Base-by-base conservation (phyloP, 2,329 filamentous ascomycete species). In the Fusarium agapanthi region DNA sequence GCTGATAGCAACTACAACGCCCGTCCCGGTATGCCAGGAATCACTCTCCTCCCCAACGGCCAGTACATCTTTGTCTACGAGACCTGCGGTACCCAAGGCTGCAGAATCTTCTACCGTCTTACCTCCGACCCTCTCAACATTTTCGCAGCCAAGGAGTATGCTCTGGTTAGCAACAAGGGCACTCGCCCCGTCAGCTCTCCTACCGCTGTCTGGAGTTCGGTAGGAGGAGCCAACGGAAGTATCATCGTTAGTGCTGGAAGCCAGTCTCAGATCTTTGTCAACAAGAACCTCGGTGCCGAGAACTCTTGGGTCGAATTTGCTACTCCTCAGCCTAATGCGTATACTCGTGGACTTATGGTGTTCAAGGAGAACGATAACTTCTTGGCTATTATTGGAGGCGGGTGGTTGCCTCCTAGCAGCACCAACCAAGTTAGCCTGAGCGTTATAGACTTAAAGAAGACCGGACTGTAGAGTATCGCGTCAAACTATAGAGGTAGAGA, bases 21-120 rank as follows among this genome's bases (percentile, higher is more conserved):
- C 65, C 88, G 91, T 3, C 91, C 91, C 0, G 91, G 91, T 53
- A 93, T 93, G 91, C 87, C 91, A 1, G 88, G 87, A 3, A 83
- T 93, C 11, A 83, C 86, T 4, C 76, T 85, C 69, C 84, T 93
- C 82, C 90, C 72, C 35, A 88, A 88, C 72, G 88, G 87, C 24
- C 61, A 77, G 20, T 77, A 77, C 30, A 88, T 93, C 76, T 88
- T 90, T 82, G 86, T 86, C 4, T 92, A 92, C 79, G 91, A 93
- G 77, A 89, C 87, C 69, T 88, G 88, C 65, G 87, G 80, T 35
- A 79, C 77, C 3, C 77, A 79, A 45, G 75, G 81, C 50, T 86
- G 83, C 78, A 80, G 83, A 8, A 80, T 85, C 6, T 82, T 84
- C 75, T 87, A 86, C 78, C 81, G 82, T 26, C 71, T 86, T n/a